A percentile compares a stretch with the other conserved stretches of the same genome.
phyloP scores from a whole-genome alignment of 2,329 filamentous ascomycete species.

The Apiospora rasikravindrae region DNA sequence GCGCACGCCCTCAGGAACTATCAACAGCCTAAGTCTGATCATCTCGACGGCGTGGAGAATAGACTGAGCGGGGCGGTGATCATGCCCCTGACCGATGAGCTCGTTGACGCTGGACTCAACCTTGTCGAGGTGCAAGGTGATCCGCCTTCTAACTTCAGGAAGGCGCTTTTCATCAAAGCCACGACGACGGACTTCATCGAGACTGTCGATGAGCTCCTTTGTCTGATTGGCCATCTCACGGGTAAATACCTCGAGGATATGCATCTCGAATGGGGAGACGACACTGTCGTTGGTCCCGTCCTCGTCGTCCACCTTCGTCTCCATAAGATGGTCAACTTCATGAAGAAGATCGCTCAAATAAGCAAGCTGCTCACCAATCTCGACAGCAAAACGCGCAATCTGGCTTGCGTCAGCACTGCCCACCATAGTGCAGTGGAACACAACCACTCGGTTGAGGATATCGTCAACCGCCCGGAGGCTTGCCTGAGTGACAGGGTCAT shows the following conservation, averaged over 20 bases:
- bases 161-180: background rate
- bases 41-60: background rate
- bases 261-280: background rate
- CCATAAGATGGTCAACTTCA: no score
- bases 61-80: background rate
- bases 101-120: background rate
- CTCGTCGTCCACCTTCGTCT: no score
- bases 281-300: no score
- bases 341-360: no score
- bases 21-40: background rate
- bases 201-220: background rate
- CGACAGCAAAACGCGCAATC: no score
- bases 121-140: background rate
- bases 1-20: background rate
- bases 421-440: no score
- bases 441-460: no score
- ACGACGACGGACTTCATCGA: background rate
- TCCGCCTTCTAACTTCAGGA: background rate
- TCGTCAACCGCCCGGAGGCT: no score
- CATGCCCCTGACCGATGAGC: background rate
- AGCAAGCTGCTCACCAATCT: no score
- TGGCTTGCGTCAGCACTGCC: no score
- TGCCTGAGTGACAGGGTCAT: no score
- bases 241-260: background rate
- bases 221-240: background rate